These are phyloP conservation scores for Xerophyta viscosa DNA, from an alignment of 106 monocot species.

Conservation along the genomic window DNA sequence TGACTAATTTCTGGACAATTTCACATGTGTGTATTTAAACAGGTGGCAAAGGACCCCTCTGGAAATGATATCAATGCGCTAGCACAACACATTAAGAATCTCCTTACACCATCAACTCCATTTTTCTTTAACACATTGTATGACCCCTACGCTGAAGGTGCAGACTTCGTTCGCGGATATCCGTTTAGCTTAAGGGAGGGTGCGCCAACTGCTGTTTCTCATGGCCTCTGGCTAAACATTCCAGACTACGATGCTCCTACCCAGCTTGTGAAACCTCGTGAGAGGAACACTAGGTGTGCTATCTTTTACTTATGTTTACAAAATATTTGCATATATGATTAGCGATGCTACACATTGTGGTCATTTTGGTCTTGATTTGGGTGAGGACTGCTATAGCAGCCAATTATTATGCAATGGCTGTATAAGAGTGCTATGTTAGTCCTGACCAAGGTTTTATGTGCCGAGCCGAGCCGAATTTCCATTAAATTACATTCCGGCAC, in stretches of 20 bases:
- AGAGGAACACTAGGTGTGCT: constrained; percentile 35
- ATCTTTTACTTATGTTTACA: not conserved
- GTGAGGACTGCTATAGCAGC: too few relatives aligned
- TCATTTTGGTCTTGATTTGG: too few relatives aligned
- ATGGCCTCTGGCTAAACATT: constrained; percentile 48
- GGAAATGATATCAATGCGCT: constrained; percentile 45
- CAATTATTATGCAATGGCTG: too few relatives aligned
- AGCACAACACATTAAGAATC: constrained; percentile 45
- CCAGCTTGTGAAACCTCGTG: constrained; percentile 46
- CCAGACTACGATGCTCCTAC: constrained; percentile 51
- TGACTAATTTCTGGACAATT: not conserved
- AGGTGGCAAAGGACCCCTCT: constrained; percentile 48
- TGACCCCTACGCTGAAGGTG: constrained; percentile 31
- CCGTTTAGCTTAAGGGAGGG: constrained; percentile 50
- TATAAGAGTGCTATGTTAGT: too few relatives aligned
- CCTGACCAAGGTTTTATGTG: too few relatives aligned
- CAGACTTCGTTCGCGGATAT: constrained; percentile 50
- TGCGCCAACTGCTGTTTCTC: constrained; percentile 33
- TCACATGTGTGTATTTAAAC: not conserved
- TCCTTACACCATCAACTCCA: constrained; percentile 31
- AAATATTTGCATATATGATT: too few relatives aligned
- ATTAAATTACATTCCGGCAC: too few relatives aligned
- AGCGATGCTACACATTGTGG: too few relatives aligned
- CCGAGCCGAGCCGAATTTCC: too few relatives aligned
- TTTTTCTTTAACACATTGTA: constrained; percentile 47